Percentiles rank a stretch among this genome's conserved stretches.
Evolutionary conservation across 768 basidiomycete species (phyloP).

Genomic region (Agaricus bisporus): DNA sequence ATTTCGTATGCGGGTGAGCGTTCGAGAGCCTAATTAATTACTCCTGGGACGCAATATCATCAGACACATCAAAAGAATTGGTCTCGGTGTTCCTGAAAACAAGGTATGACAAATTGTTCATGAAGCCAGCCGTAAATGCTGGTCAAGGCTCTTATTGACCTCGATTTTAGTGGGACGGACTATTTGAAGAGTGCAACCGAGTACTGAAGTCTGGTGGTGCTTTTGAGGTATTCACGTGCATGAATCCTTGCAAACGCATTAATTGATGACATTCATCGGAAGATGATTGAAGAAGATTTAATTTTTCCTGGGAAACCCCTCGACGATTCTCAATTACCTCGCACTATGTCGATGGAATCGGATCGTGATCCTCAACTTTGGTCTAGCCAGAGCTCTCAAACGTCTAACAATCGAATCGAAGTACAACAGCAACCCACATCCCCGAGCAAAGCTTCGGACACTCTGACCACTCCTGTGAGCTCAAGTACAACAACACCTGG

Average conservation of each 20-base stretch:
- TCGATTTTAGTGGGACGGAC: conserved; percentile 50
- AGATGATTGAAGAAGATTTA: conserved; percentile 73
- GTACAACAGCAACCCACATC: background rate
- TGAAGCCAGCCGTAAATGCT: background rate
- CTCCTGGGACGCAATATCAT: background rate
- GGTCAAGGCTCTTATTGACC: background rate
- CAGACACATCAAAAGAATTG: conserved; percentile 67
- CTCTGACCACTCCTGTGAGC: background rate
- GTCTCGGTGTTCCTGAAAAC: conserved; percentile 71
- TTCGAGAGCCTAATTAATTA: no score
- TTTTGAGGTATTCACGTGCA: conserved; percentile 44
- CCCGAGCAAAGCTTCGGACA: background rate
- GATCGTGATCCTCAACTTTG: background rate
- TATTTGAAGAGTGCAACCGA: conserved; percentile 64
- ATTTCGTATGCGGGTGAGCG: background rate
- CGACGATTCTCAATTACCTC: conserved; percentile 26
- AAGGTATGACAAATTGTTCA: conserved; percentile 40
- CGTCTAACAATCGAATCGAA: conserved; percentile 7
- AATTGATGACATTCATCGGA: background rate
- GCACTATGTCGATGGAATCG: conserved; percentile 3
- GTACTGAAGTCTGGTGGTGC: conserved; percentile 73
- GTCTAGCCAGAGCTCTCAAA: background rate
- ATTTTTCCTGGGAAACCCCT: conserved; percentile 56
- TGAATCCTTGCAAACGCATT: background rate
- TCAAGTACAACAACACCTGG: background rate